Conservation (phyloP, 2,329 filamentous ascomycete species). For the Stagonosporopsis vannaccii region DNA sequence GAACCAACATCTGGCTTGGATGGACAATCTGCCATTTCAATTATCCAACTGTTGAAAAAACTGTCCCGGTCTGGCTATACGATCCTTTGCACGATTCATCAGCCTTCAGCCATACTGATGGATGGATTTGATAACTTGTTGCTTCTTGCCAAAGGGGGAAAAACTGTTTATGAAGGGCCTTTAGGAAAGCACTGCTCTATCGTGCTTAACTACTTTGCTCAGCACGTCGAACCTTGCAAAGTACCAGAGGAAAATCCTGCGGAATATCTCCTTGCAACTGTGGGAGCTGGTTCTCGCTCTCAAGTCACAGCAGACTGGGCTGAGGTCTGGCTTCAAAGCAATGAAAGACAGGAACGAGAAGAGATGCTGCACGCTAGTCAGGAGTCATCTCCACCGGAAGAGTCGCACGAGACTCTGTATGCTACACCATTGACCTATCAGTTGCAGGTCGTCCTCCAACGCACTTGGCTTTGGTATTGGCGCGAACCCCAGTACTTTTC, state of each 20-base stretch:
- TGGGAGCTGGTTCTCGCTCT: slow-evolving; percentile 42
- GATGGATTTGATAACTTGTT: slow-evolving; percentile 82
- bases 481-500: slow-evolving; percentile 35
- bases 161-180: slow-evolving; percentile 81
- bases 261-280: slow-evolving; percentile 82
- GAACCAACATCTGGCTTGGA: slow-evolving; percentile 86
- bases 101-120: slow-evolving; percentile 90
- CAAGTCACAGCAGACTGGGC: slow-evolving; percentile 37
- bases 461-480: slow-evolving; percentile 29
- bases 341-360: slow-evolving; percentile 46
- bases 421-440: slow-evolving; percentile 32
- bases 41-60: slow-evolving; percentile 82
- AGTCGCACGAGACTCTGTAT: slow-evolving; percentile 43
- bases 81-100: slow-evolving; percentile 92
- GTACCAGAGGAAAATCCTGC: slow-evolving; percentile 56
- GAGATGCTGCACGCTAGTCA: slow-evolving; percentile 43
- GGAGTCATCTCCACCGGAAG: slow-evolving; percentile 45
- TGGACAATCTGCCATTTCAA: slow-evolving; percentile 81
- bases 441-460: slow-evolving; percentile 27
- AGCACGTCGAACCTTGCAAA: slow-evolving; percentile 62
- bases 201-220: slow-evolving; percentile 62
- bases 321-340: slow-evolving; percentile 49
- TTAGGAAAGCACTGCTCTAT: slow-evolving; percentile 74
- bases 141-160: slow-evolving; percentile 64
- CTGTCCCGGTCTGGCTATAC: slow-evolving; percentile 79